Conservation (phyloP, 164 flowering plant genomes). For the Saururus chinensis region DNA sequence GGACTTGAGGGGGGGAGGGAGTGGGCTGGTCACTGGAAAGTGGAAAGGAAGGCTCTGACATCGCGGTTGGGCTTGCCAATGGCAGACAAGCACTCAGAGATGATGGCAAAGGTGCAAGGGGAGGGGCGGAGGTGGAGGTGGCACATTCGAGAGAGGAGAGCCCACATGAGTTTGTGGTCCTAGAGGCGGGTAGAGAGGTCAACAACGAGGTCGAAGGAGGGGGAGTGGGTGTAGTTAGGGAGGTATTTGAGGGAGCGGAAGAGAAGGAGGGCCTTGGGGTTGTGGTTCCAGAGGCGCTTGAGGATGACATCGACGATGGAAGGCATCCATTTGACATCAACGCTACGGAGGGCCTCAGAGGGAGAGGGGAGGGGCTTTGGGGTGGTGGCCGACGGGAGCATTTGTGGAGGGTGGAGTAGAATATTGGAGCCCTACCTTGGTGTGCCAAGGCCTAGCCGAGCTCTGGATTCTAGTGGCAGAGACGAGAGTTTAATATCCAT, state of each 20-base stretch:
- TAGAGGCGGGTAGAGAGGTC: constrained; percentile 73
- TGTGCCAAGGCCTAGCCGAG: too few species aligned
- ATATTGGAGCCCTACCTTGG: too few species aligned
- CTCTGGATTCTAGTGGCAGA: too few species aligned
- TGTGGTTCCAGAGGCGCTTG: constrained; percentile 81
- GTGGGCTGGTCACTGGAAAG: too few species aligned
- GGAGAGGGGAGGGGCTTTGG: constrained; percentile 18
- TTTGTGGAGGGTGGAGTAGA: too few species aligned
- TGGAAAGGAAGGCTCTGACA: constrained; percentile 51
- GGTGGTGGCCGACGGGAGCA: too few species aligned
- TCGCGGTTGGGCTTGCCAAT: constrained; percentile 70
- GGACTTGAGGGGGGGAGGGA: too few species aligned
- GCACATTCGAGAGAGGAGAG: constrained; percentile 48
- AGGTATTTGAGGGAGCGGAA: constrained; percentile 43
- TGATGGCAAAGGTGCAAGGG: constrained; percentile 62
- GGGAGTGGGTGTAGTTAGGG: constrained; percentile 39
- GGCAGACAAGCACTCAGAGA: constrained; percentile 50
- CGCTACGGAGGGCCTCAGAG: constrained; percentile 16
- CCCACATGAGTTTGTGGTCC: constrained; percentile 46
- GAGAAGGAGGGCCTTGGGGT: constrained; percentile 71
- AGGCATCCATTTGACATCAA: constrained; percentile 37
- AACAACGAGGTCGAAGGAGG: constrained; percentile 57
- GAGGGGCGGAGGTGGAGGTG: constrained; percentile 41
- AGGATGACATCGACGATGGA: constrained; percentile 42
- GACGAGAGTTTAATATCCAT: too few species aligned